These are phyloP conservation scores for Strigomonas culicis DNA, from an alignment of 208 protist genomes.

Conservation along the genomic window DNA sequence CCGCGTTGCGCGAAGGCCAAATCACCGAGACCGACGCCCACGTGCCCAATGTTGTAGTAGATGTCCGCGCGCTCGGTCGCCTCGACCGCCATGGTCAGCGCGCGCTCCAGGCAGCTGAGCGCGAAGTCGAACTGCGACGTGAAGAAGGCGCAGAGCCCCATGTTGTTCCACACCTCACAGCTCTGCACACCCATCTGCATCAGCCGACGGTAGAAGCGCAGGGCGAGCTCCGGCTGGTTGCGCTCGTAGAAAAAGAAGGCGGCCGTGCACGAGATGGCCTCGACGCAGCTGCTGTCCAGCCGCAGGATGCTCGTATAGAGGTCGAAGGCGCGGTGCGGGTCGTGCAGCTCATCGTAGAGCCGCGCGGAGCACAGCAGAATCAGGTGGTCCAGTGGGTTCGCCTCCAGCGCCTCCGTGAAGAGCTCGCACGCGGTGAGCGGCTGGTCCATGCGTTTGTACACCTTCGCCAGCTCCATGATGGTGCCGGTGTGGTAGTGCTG, in stretches of 20 bases:
- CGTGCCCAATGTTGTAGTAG: slow-evolving; percentile 96
- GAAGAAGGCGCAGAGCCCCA: slow-evolving; percentile 95
- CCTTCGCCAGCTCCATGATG: slow-evolving; percentile 91
- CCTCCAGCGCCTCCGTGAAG: slow-evolving; percentile 65
- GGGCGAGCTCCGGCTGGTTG: slow-evolving; percentile 92
- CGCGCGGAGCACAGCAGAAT: slow-evolving; percentile 86
- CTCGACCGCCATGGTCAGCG: slow-evolving; percentile 64
- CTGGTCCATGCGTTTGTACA: slow-evolving; percentile 93
- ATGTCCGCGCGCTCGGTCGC: slow-evolving; percentile 79
- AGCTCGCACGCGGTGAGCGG: slow-evolving; percentile 91
- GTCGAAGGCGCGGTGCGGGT: slow-evolving; percentile 69
- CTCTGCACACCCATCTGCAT: slow-evolving; percentile 94
- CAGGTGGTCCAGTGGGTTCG: slow-evolving; percentile 86
- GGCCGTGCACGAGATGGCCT: slow-evolving; percentile 93
- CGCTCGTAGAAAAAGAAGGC: slow-evolving; percentile 93
- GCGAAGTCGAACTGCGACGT: slow-evolving; percentile 92
- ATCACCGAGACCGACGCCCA: slow-evolving; percentile 93
- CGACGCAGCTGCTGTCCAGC: slow-evolving; percentile 90
- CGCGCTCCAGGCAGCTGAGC: slow-evolving; percentile 90
- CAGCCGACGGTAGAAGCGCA: slow-evolving; percentile 92
- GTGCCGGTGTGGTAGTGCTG: slow-evolving; percentile 80
- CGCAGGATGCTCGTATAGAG: slow-evolving; percentile 82
- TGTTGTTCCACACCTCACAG: slow-evolving; percentile 94
- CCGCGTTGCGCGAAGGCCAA: slow-evolving; percentile 86
- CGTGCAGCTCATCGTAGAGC: slow-evolving; percentile 89